Conservation (phyloP, 495 filamentous ascomycete genomes). For the Hypoxylon fragiforme region DNA sequence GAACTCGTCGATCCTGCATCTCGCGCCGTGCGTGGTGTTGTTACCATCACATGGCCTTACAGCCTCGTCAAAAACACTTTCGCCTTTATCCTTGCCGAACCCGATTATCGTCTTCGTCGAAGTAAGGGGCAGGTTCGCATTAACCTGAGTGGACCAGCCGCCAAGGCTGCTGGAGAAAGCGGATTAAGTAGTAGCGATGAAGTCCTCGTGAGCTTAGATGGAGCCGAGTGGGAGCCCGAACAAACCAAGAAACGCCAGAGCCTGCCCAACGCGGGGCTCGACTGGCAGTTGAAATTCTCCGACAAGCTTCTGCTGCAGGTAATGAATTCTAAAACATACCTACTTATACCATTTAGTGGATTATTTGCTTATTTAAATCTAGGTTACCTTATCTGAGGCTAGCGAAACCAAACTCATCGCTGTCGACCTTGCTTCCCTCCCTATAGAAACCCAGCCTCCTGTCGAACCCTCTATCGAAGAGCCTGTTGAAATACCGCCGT, state of each 20-base stretch:
- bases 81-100: conserved; percentile 79
- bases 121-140: conserved; percentile 81
- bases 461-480: conserved; percentile 2
- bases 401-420: conserved; percentile 44
- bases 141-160: conserved; percentile 71
- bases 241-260: conserved; percentile 50
- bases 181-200: conserved; percentile 77
- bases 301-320: conserved; percentile 65
- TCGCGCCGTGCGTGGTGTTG: conserved; percentile 58
- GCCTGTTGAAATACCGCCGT: conserved; percentile 4
- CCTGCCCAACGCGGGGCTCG: conserved; percentile 68
- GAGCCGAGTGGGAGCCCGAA: conserved; percentile 60
- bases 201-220: conserved; percentile 67
- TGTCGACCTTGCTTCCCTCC: conserved; percentile 47
- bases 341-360: too few species aligned
- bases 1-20: conserved; percentile 41
- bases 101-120: conserved; percentile 81
- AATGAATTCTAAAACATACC: conserved; percentile 1
- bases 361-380: too few species aligned
- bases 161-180: conserved; percentile 65
- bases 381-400: conserved; percentile 43
- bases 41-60: conserved; percentile 91
- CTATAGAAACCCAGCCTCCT: neutral
- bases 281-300: conserved; percentile 73
- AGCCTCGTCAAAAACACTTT: conserved; percentile 71